Percentiles rank a stretch among this genome's conserved stretches.
These are phyloP conservation scores for Takakia lepidozioides DNA, from an alignment of 225 moss, liverwort and hornwort species.

Conservation along the genomic window DNA sequence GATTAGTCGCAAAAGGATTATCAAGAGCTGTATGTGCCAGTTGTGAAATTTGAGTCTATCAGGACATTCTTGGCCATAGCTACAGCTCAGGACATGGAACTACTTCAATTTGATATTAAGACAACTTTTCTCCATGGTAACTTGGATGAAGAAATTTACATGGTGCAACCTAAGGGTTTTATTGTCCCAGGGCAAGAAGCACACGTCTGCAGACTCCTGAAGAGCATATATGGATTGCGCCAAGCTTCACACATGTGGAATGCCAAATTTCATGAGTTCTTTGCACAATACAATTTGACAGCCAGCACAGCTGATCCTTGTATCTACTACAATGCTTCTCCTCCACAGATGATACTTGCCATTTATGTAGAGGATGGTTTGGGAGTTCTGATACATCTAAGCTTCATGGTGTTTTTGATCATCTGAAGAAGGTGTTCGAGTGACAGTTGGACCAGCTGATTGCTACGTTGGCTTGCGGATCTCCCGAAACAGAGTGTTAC, in stretches of 20 bases:
- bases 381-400: neutral
- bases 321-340: neutral
- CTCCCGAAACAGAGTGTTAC: neutral
- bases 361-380: neutral
- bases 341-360: neutral
- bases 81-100: neutral
- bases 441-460: neutral
- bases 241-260: neutral
- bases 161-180: constrained; percentile 1
- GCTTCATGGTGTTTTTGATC: neutral
- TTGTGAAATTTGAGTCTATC: neutral
- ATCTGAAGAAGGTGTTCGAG: neutral
- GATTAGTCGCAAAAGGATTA: neutral
- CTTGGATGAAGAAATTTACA: constrained; percentile 2
- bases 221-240: neutral
- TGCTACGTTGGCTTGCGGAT: neutral
- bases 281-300: neutral
- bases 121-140: neutral
- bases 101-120: too few relatives aligned
- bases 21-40: neutral
- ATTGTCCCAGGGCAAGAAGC: neutral
- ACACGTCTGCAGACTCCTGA: neutral
- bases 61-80: neutral
- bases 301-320: neutral
- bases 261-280: neutral